These are phyloP conservation scores for Leavenworthia alabamica DNA, from an alignment of 345 rosid species.

Conservation along the genomic window DNA sequence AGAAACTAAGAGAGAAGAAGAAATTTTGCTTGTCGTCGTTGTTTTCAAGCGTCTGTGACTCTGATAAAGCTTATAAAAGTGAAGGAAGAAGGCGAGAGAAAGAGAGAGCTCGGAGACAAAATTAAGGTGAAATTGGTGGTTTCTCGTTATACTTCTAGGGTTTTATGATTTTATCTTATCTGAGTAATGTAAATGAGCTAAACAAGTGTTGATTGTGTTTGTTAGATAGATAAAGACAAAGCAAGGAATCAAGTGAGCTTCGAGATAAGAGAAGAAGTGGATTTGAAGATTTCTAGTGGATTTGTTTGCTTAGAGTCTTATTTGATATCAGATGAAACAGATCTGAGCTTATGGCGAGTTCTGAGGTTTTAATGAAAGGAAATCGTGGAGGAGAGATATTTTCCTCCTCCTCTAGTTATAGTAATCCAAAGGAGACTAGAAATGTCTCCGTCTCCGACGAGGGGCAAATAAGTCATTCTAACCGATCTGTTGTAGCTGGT, in stretches of 20 bases:
- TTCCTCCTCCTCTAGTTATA: constrained; percentile 34
- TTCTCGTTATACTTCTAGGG: constrained; percentile 3
- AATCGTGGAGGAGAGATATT: constrained; percentile 42
- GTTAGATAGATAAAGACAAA: not conserved
- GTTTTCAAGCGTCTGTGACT: constrained; percentile 32
- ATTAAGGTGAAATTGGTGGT: constrained; percentile 21
- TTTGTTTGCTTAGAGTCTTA: not conserved
- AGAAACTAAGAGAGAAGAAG: constrained; percentile 10
- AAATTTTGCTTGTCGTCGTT: constrained; percentile 10
- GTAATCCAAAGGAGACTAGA: constrained; percentile 25
- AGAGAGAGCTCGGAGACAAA: constrained; percentile 30
- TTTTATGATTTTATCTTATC: constrained; percentile 16
- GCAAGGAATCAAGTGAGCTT: constrained; percentile 10
- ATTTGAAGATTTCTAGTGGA: not conserved
- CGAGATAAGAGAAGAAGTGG: constrained; percentile 13
- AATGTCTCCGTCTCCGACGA: constrained; percentile 28
- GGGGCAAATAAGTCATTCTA: no score
- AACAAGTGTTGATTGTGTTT: constrained; percentile 22
- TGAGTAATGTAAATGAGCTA: constrained; percentile 23
- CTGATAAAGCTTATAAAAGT: constrained; percentile 2
- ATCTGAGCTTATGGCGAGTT: constrained; percentile 50
- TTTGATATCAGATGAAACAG: constrained; percentile 43
- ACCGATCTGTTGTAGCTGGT: constrained; percentile 5
- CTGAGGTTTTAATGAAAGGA: constrained; percentile 39
- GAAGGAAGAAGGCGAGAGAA: constrained; percentile 29